Conservation (phyloP, 257 asterid genomes). For the Cynanchum wilfordii region DNA sequence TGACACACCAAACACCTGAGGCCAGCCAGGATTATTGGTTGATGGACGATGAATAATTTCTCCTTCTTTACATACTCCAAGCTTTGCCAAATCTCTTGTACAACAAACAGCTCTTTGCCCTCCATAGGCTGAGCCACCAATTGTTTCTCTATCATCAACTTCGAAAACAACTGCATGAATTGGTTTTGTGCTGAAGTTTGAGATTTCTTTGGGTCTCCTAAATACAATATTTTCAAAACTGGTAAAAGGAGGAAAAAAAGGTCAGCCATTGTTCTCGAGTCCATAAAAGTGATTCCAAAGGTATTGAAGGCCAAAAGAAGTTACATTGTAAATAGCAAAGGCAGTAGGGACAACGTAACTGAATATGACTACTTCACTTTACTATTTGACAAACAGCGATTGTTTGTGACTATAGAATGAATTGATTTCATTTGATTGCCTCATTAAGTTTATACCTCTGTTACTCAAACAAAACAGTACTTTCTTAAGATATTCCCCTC, state of each 20-base stretch:
- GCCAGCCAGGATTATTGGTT: conserved; percentile 79
- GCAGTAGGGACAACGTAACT: background rate
- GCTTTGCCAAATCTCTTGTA: conserved; percentile 84
- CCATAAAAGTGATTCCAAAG: background rate
- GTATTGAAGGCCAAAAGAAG: background rate
- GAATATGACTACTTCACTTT: background rate
- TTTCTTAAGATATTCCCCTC: background rate
- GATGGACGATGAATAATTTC: conserved; percentile 81
- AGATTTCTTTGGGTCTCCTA: conserved; percentile 63
- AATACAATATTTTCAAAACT: conserved; percentile 79
- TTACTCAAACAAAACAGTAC: background rate
- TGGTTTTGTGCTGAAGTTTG: conserved; percentile 66
- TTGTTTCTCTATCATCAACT: conserved; percentile 81
- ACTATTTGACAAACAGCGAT: background rate
- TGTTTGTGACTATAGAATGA: background rate
- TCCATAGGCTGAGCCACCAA: conserved; percentile 95
- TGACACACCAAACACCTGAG: conserved; percentile 66
- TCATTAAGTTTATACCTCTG: background rate
- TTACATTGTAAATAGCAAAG: background rate
- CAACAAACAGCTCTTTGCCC: conserved; percentile 98
- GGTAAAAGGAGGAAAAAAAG: conserved; percentile 18
- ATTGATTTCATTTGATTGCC: background rate
- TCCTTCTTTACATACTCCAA: conserved; percentile 85
- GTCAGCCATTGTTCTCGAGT: conserved; percentile 22
- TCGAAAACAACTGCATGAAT: conserved; percentile 74